Base-by-base conservation (phyloP, 2,329 filamentous ascomycete genomes). In the Hypomyces perniciosus region DNA sequence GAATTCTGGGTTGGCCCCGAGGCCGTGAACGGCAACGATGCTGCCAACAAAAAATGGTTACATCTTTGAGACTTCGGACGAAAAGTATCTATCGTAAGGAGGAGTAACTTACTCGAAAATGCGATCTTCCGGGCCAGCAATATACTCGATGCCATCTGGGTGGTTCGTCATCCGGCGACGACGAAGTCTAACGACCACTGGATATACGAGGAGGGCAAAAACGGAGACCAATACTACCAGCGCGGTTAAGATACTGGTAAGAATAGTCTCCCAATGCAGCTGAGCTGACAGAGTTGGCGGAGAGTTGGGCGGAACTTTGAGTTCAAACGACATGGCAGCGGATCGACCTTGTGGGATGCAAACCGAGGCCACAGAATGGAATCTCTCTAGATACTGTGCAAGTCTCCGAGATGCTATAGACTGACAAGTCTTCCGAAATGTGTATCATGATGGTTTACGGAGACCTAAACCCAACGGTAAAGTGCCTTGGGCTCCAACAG, bases 1-100 rank as follows among this genome's bases (percentile, higher is more conserved):
- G 37, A 54, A 43, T 8, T 56, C 50, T 3, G 54, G 55, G 49
- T 56, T 40, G 1, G 54, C 55, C 2, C 54, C 56, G 2, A 61
- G 56, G 27, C 57, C 54, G 38, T 59, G 56, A 31, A 59, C 51
- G 10, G 58, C 54, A 35, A 61, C 35, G 38, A 60, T 60, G 6
- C 48, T 50, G 20, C 20, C 20, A 20, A 20, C 20, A 20, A 2
- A 20, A 20, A 20, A 20, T 20, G 20, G 20, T 20, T 20, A 20
- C 20, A 20, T 20, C 20, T 20, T 20, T 20, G 20, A 20, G 20
- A 20, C 20, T 20, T 20, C 20, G 20, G 20, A 20, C 20, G 20
- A 20, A 20, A 20, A 20, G 20, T 20, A 20, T 20, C 20, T 20
- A 20, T 20, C 20, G 20, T 20, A 20, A 20, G 20, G 20, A 20